phyloP scores from a whole-genome alignment of 768 basidiomycete genomes.

The Tylopilus balloui region DNA sequence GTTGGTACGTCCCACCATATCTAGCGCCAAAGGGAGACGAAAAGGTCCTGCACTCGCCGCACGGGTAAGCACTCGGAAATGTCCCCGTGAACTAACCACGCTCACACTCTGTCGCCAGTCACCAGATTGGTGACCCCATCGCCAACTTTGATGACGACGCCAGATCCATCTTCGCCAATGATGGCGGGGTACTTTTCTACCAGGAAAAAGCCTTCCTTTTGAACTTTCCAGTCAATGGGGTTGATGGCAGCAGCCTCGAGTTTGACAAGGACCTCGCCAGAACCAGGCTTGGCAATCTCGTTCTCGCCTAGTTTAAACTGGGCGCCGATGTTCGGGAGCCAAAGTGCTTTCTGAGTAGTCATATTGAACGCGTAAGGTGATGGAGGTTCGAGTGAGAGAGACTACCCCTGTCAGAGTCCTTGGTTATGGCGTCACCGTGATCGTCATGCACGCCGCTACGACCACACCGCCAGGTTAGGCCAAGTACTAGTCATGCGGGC shows the following conservation, averaged over 20 bases:
- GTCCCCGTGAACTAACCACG: neutral
- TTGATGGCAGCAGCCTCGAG: conserved; percentile 41
- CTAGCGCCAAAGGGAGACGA: neutral
- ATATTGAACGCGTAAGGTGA: neutral
- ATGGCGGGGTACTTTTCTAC: conserved; percentile 37
- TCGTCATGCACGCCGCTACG: neutral
- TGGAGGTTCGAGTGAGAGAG: neutral
- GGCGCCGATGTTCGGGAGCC: conserved; percentile 11
- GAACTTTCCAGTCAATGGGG: conserved; percentile 35
- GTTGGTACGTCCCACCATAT: conserved; percentile 17
- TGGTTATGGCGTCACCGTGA: neutral
- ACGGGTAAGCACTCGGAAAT: neutral
- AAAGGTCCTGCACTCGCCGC: conserved; percentile 1
- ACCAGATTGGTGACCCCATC: conserved; percentile 31
- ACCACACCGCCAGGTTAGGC: neutral
- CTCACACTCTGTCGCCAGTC: conserved; percentile 36
- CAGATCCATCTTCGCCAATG: conserved; percentile 36
- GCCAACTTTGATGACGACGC: conserved; percentile 36
- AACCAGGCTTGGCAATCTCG: conserved; percentile 34
- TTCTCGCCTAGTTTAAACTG: conserved; percentile 8
- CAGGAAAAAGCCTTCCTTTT: conserved; percentile 3
- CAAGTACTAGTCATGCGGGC: too few relatives aligned
- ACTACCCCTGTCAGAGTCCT: conserved; percentile 1
- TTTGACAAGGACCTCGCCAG: conserved; percentile 41
- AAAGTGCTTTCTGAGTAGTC: conserved; percentile 18